phyloP scores from a whole-genome alignment of 306 rosid genomes.

The Lathyrus tuberosus region DNA sequence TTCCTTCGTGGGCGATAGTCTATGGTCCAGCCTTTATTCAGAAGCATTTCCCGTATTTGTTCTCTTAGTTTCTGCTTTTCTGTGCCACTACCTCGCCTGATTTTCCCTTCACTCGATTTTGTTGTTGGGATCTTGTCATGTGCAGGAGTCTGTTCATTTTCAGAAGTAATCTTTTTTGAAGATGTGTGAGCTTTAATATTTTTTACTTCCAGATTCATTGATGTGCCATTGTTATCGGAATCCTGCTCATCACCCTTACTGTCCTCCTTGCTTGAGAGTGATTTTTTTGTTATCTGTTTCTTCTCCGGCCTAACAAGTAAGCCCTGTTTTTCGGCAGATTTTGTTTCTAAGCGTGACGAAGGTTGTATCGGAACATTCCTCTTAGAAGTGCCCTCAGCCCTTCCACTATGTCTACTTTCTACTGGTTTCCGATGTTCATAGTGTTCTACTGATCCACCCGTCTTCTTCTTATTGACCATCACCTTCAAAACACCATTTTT shows the following conservation, averaged over 20 bases:
- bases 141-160: conserved; percentile 63
- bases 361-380: conserved; percentile 52
- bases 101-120: conserved; percentile 66
- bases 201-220: conserved; percentile 64
- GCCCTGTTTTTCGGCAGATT: conserved; percentile 50
- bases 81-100: conserved; percentile 88
- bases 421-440: conserved; percentile 52
- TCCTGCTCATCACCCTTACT: conserved; percentile 57
- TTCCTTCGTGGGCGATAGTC: conserved; percentile 96
- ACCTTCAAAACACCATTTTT: conserved; percentile 96
- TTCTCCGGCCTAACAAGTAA: conserved; percentile 56
- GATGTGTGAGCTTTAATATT: conserved; percentile 50
- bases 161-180: conserved; percentile 49
- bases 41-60: conserved; percentile 85
- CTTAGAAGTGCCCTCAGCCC: conserved; percentile 53
- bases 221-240: conserved; percentile 70
- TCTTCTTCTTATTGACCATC: conserved; percentile 72
- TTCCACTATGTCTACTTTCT: conserved; percentile 55
- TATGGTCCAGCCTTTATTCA: conserved; percentile 82
- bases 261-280: conserved; percentile 60
- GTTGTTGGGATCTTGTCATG: conserved; percentile 55
- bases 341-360: conserved; percentile 48
- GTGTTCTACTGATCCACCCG: conserved; percentile 50
- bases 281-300: conserved; percentile 49
- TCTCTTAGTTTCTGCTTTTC: conserved; percentile 95